phyloP scores from a whole-genome alignment of 345 rosid species.

The Gossypium turneri region DNA sequence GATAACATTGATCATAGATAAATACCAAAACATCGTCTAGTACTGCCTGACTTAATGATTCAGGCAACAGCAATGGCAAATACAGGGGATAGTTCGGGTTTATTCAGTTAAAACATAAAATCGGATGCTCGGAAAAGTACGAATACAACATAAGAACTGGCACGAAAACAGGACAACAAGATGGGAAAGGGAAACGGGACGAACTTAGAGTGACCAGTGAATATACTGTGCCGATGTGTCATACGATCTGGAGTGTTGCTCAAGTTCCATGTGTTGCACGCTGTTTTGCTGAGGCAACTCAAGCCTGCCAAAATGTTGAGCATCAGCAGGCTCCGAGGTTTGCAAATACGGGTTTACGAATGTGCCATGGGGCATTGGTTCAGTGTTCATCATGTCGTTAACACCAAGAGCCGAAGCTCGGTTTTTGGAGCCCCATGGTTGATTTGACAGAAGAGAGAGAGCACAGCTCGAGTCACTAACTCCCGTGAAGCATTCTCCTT shows the following conservation, averaged over 20 bases:
- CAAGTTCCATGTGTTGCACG: slow-evolving; percentile 53
- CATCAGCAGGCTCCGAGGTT: background rate
- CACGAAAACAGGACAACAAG: background rate
- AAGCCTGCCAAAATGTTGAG: slow-evolving; percentile 40
- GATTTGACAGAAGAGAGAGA: slow-evolving; percentile 99
- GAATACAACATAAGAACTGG: background rate
- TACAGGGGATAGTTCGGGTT: background rate
- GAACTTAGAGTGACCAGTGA: slow-evolving; percentile 62
- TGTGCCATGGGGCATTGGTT: slow-evolving; percentile 27
- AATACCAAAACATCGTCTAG: background rate
- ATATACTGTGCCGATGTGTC: slow-evolving; percentile 51
- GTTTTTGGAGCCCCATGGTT: slow-evolving; percentile 51
- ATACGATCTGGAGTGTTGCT: slow-evolving; percentile 46
- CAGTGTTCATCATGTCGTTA: too few species aligned
- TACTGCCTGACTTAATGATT: background rate
- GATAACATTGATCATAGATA: background rate
- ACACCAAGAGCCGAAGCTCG: slow-evolving; percentile 21
- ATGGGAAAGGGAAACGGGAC: background rate
- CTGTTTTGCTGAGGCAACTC: slow-evolving; percentile 52
- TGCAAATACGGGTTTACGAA: slow-evolving; percentile 25
- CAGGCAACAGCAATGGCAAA: background rate
- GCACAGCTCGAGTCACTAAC: slow-evolving; percentile 76
- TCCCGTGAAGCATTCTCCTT: slow-evolving; percentile 66
- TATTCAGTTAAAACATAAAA: slow-evolving; percentile 8
- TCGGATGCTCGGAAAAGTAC: background rate